Evolutionary conservation across 2,329 filamentous ascomycete genomes (phyloP).

Genomic region (Trichophyton benhamiae): DNA sequence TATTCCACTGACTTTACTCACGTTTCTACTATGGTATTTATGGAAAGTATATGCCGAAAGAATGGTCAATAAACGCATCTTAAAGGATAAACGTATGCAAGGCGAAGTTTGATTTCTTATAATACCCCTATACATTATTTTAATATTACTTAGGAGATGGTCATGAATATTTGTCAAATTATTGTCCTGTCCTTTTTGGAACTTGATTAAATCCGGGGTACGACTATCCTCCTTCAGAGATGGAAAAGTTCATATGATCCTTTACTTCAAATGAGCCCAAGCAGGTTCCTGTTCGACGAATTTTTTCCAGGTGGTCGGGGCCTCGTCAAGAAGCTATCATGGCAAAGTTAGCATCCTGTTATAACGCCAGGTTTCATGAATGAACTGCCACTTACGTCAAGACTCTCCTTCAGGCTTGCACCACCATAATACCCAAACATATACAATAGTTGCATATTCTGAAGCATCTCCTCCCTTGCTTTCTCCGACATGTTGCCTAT

Average conservation of each 20-base stretch:
- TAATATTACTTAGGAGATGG: not conserved
- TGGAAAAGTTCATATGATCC: not conserved
- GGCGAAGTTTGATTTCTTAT: not conserved
- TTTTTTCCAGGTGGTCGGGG: not conserved
- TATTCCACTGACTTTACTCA: slow-evolving; percentile 12
- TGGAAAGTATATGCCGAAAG: slow-evolving; percentile 11
- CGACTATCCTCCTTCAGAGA: not conserved
- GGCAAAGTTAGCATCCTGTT: not conserved
- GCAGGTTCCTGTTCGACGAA: not conserved
- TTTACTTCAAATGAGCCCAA: not conserved
- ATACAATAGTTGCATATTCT: slow-evolving; percentile 43
- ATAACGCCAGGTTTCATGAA: not conserved
- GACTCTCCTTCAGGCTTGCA: slow-evolving; percentile 19
- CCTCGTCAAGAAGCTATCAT: not conserved
- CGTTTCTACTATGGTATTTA: slow-evolving; percentile 7
- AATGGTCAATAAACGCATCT: slow-evolving; percentile 7
- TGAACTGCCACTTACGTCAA: slow-evolving; percentile 16
- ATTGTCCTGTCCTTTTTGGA: not conserved
- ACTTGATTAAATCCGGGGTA: not conserved
- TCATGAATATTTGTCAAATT: not conserved
- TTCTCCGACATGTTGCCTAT: slow-evolving; percentile 5
- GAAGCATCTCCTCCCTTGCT: slow-evolving; percentile 36
- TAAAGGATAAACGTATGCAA: not conserved
- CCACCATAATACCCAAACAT: slow-evolving; percentile 44
- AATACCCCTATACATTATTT: not conserved